Evolutionary conservation across 2,329 filamentous ascomycete species (phyloP).

Genomic region (Neopestalotiopsis clavispora): DNA sequence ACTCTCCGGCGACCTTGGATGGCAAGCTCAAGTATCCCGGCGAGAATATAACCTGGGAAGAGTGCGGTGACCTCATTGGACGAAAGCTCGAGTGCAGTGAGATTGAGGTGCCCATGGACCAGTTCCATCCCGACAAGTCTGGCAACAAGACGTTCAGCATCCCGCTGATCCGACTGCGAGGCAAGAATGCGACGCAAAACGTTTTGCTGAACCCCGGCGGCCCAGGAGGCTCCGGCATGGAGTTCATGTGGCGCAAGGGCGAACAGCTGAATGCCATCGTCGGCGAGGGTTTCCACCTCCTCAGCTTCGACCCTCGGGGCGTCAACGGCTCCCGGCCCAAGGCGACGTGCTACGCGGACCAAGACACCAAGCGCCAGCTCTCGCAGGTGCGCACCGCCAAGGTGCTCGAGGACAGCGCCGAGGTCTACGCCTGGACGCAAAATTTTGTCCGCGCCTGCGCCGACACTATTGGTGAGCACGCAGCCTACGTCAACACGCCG

Average conservation of each 20-base stretch:
- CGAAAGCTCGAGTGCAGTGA: constrained; percentile 46
- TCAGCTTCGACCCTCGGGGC: constrained; percentile 49
- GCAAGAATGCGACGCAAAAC: constrained; percentile 46
- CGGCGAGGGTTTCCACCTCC: constrained; percentile 41
- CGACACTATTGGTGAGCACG: constrained; percentile 20
- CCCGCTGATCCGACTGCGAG: constrained; percentile 50
- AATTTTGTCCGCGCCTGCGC: constrained; percentile 9
- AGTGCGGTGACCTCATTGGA: constrained; percentile 43
- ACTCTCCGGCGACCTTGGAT: neutral
- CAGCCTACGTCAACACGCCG: constrained; percentile 42
- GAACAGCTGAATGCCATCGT: constrained; percentile 40
- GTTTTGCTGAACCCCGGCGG: constrained; percentile 50
- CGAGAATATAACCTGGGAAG: constrained; percentile 43
- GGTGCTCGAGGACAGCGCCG: constrained; percentile 24
- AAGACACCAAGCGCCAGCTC: neutral
- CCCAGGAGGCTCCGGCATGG: constrained; percentile 47
- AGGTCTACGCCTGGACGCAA: constrained; percentile 32
- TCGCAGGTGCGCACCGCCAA: constrained; percentile 26
- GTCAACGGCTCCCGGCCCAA: constrained; percentile 45
- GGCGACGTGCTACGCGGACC: constrained; percentile 42
- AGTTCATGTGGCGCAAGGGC: constrained; percentile 36
- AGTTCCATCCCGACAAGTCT: constrained; percentile 41
- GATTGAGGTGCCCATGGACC: constrained; percentile 52
- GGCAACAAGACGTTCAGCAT: constrained; percentile 46
- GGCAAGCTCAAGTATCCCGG: constrained; percentile 32